A percentile compares a stretch with the other conserved stretches of the same genome.
Conservation (phyloP, 2,329 filamentous ascomycete species). For the Akanthomyces muscarius region DNA sequence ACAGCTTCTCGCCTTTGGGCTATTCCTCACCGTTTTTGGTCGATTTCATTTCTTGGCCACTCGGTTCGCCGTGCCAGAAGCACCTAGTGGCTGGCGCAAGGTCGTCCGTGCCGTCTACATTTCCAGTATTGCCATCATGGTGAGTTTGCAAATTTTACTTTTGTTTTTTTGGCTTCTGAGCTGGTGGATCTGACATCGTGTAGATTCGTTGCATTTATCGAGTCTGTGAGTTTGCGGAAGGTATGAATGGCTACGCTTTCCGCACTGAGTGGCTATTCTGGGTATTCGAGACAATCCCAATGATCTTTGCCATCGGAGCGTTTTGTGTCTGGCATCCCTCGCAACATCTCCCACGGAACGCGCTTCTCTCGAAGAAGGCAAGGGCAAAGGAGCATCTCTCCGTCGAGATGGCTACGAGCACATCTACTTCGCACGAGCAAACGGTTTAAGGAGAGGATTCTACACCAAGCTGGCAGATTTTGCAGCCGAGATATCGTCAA, state of each 20-base stretch:
- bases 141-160: conserved; percentile 24
- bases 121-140: conserved; percentile 43
- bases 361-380: conserved; percentile 2
- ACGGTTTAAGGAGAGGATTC: background rate
- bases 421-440: background rate
- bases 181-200: background rate
- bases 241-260: conserved; percentile 47
- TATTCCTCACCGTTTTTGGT: conserved; percentile 38
- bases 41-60: conserved; percentile 35
- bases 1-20: conserved; percentile 37
- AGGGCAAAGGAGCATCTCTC: background rate
- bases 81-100: conserved; percentile 34
- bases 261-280: conserved; percentile 51
- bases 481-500: background rate
- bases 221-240: conserved; percentile 49
- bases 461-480: background rate
- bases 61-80: conserved; percentile 22
- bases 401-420: background rate
- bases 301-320: conserved; percentile 43
- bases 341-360: conserved; percentile 30
- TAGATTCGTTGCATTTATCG: conserved; percentile 50
- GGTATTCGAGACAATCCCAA: conserved; percentile 47
- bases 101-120: conserved; percentile 41
- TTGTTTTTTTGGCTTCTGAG: background rate
- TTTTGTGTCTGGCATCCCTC: conserved; percentile 49